Conservation (phyloP, 352 stramenopile genomes). For the Pythium diclinum region DNA sequence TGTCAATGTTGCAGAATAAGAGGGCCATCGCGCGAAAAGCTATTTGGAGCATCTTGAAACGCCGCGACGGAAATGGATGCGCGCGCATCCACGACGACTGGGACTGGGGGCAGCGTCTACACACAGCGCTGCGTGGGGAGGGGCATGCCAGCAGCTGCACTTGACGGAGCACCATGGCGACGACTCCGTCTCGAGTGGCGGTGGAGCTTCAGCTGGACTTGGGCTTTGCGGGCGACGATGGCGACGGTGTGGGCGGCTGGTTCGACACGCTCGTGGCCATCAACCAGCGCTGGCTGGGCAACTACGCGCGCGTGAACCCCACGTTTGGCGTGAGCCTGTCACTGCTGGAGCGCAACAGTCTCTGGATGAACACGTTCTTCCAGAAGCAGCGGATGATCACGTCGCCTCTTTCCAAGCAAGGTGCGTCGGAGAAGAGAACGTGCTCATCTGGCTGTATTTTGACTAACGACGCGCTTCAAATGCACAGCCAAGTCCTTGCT, state of each 20-base stretch:
- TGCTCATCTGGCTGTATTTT: not conserved
- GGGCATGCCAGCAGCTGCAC: not conserved
- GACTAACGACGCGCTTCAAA: not conserved
- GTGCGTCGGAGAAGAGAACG: conserved; percentile 16
- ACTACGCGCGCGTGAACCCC: conserved; percentile 54
- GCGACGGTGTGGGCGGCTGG: conserved; percentile 23
- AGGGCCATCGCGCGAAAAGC: not conserved
- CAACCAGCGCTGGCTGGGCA: conserved; percentile 67
- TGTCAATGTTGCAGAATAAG: conserved; percentile 15
- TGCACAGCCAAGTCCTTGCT: conserved; percentile 48
- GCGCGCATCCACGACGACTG: not conserved
- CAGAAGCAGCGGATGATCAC: conserved; percentile 77
- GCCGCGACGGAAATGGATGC: conserved; percentile 8
- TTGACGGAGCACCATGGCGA: conserved; percentile 17
- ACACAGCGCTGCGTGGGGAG: no score
- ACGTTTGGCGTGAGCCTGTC: conserved; percentile 50
- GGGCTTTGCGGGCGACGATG: conserved; percentile 34
- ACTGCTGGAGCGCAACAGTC: conserved; percentile 61
- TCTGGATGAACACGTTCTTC: conserved; percentile 84
- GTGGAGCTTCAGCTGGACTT: conserved; percentile 40
- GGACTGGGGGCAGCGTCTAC: no score
- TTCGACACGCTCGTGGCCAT: conserved; percentile 51
- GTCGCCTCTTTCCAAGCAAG: conserved; percentile 49
- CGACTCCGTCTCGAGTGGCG: not conserved
- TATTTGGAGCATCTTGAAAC: conserved; percentile 28